Evolutionary conservation across 805 yeast species (phyloP).

Genomic region (Candida boidinii): DNA sequence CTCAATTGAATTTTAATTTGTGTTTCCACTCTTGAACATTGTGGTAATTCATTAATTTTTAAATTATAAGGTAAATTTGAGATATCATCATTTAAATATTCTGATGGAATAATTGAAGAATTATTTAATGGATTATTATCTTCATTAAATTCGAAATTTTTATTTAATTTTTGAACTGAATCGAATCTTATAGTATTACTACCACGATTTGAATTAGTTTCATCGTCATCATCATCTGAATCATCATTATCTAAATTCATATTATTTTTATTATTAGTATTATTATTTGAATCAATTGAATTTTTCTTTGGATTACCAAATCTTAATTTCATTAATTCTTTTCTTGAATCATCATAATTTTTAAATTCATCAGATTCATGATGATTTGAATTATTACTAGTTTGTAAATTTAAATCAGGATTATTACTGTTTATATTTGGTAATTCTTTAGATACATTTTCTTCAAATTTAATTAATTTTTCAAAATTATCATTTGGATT

Average conservation of each 20-base stretch:
- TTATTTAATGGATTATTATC: no score
- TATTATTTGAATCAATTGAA: not conserved
- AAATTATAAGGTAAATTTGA: conserved; percentile 38
- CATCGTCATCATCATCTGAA: no score
- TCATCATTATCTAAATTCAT: no score
- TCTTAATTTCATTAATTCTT: conserved; percentile 41
- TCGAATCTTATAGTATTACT: no score
- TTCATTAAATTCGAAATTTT: not conserved
- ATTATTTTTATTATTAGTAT: not conserved
- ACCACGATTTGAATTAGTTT: no score
- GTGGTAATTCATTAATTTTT: conserved; percentile 57
- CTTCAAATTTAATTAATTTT: conserved; percentile 6
- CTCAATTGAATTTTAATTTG: conserved; percentile 73
- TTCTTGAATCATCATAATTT: conserved; percentile 35
- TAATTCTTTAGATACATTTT: conserved; percentile 2
- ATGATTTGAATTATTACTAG: not conserved
- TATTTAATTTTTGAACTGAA: no score
- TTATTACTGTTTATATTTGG: conserved; percentile 1
- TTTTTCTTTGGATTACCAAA: conserved; percentile 35
- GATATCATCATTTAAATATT: conserved; percentile 17
- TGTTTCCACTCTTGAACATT: conserved; percentile 87
- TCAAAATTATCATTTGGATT: no score
- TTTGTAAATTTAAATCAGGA: conserved; percentile 1
- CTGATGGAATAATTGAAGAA: conserved; percentile 20
- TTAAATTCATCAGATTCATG: conserved; percentile 17